phyloP scores from a whole-genome alignment of 202 grass and related monocot genomes.

The Digitaria exilis region DNA sequence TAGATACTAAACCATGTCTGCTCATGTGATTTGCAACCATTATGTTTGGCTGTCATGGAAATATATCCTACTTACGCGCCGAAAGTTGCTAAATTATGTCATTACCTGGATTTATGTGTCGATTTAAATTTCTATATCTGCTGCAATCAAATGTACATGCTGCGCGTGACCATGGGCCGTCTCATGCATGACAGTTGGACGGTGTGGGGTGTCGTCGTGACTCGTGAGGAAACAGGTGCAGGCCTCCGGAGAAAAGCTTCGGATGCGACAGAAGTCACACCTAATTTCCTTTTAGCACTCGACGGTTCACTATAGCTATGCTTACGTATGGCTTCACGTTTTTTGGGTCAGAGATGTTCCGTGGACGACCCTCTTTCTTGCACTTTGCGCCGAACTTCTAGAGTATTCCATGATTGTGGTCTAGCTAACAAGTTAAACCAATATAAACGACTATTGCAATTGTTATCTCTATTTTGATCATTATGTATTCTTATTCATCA shows the following conservation, averaged over 20 bases:
- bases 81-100: neutral
- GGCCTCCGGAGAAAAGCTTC: neutral
- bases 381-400: no score
- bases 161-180: neutral
- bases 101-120: neutral
- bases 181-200: neutral
- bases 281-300: neutral
- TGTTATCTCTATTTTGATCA: neutral
- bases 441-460: neutral
- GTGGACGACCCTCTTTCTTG: neutral
- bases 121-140: neutral
- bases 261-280: neutral
- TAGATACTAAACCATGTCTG: neutral
- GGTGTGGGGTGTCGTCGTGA: no score
- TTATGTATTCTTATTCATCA: neutral
- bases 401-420: neutral
- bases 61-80: neutral
- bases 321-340: neutral
- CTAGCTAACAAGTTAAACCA: neutral
- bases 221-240: neutral
- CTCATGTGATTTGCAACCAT: neutral
- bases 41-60: neutral
- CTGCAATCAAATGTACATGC: neutral
- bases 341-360: neutral
- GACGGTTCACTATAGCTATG: neutral